Evolutionary conservation across 305 asterid genomes (phyloP).

Genomic region (Solanum aculeatissimum): DNA sequence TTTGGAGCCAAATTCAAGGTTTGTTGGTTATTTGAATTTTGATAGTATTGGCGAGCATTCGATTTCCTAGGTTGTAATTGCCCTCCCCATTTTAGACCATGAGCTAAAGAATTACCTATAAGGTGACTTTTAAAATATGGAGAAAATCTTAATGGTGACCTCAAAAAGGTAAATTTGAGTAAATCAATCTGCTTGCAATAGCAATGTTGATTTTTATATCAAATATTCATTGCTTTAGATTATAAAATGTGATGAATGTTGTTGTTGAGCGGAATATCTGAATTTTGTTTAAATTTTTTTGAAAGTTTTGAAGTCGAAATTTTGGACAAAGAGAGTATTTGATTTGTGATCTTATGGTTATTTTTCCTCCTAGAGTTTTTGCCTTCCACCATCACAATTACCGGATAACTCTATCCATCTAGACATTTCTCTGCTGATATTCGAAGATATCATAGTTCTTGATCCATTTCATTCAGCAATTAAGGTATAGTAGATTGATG

Average conservation of each 20-base stretch:
- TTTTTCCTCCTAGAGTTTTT: no score
- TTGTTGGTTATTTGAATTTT: neutral
- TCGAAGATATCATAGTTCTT: neutral
- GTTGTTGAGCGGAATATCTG: neutral
- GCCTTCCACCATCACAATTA: neutral
- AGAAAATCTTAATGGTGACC: neutral
- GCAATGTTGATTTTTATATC: neutral
- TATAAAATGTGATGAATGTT: neutral
- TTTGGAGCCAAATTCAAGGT: constrained; percentile 62
- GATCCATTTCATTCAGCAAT: neutral
- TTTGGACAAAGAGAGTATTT: neutral
- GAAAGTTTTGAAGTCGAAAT: neutral
- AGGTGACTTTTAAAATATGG: no score
- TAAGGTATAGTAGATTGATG: neutral
- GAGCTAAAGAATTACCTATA: no score
- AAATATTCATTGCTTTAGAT: neutral
- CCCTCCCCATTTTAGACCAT: no score
- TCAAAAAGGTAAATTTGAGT: neutral
- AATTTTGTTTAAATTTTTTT: neutral
- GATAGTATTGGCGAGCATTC: no score
- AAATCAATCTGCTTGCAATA: no score
- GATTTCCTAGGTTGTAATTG: no score
- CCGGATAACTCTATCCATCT: neutral
- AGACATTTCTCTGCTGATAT: neutral
- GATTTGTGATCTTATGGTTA: neutral